These are phyloP conservation scores for Nemania bipapillata DNA, from an alignment of 2,329 filamentous ascomycete genomes.

Conservation along the genomic window DNA sequence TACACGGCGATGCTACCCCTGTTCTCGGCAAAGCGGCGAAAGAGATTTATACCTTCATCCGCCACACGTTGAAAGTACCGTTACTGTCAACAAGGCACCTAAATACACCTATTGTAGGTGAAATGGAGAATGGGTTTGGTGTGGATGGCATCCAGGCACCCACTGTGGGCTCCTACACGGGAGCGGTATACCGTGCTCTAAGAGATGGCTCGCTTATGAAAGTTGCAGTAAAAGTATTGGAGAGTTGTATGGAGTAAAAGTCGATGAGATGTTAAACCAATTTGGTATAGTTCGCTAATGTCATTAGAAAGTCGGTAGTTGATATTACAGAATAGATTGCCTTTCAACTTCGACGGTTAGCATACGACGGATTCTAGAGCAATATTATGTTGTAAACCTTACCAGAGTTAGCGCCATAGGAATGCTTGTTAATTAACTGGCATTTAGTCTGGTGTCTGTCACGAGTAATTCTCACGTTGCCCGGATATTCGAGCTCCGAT, in stretches of 20 bases:
- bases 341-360: too few species aligned
- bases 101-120: constrained; percentile 1
- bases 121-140: constrained; percentile 3
- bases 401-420: too few species aligned
- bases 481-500: too few species aligned
- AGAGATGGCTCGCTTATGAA: constrained; percentile 32
- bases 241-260: background rate
- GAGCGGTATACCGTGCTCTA: constrained; percentile 30
- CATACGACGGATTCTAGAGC: too few species aligned
- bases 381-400: too few species aligned
- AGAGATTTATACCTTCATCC: constrained; percentile 33
- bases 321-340: too few species aligned
- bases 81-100: constrained; percentile 15
- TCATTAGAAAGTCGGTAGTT: too few species aligned
- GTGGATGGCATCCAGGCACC: constrained; percentile 25
- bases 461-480: too few species aligned
- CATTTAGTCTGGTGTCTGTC: too few species aligned
- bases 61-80: constrained; percentile 33
- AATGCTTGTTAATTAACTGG: too few species aligned
- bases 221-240: constrained; percentile 11
- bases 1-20: constrained; percentile 29
- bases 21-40: constrained; percentile 33
- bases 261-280: too few species aligned
- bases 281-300: too few species aligned
- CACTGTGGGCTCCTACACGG: constrained; percentile 35